A percentile compares a stretch with the other conserved stretches of the same genome.
Evolutionary conservation across 2,329 filamentous ascomycete species (phyloP).

Genomic region (Cordyceps tenuipes): DNA sequence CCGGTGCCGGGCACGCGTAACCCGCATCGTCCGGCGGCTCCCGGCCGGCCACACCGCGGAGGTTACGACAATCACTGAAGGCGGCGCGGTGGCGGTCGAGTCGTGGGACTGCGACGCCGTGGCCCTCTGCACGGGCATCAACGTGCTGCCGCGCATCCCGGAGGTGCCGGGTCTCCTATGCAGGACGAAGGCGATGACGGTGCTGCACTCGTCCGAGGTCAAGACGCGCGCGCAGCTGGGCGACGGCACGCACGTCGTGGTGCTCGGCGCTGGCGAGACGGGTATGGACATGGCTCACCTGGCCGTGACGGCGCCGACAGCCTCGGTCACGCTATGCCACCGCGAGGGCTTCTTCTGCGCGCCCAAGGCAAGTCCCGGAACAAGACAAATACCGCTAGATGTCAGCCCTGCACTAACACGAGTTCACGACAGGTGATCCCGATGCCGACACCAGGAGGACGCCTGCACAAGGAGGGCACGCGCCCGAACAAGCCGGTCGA

Average conservation of each 20-base stretch:
- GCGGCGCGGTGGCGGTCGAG: neutral
- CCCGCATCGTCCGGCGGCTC: conserved; percentile 17
- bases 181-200: conserved; percentile 21
- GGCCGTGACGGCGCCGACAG: conserved; percentile 34
- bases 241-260: conserved; percentile 28
- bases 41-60: neutral
- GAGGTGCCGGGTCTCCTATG: conserved; percentile 30
- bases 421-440: conserved; percentile 20
- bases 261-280: conserved; percentile 38
- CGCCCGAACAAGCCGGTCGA: conserved; percentile 38
- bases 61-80: neutral
- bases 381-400: too few species aligned
- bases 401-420: too few species aligned
- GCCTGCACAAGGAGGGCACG: conserved; percentile 29
- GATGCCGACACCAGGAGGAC: conserved; percentile 11
- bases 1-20: conserved; percentile 25
- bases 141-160: conserved; percentile 33
- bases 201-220: conserved; percentile 36
- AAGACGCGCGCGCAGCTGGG: conserved; percentile 36
- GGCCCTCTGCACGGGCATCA: conserved; percentile 36
- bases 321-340: conserved; percentile 35
- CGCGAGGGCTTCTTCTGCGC: conserved; percentile 38
- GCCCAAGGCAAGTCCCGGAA: conserved; percentile 27
- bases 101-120: conserved; percentile 32
- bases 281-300: conserved; percentile 37